Percentiles rank a stretch among this genome's conserved stretches.
These are phyloP conservation scores for Fusarium sp. DNA, from an alignment of 2,329 filamentous ascomycete genomes.

Conservation along the genomic window DNA sequence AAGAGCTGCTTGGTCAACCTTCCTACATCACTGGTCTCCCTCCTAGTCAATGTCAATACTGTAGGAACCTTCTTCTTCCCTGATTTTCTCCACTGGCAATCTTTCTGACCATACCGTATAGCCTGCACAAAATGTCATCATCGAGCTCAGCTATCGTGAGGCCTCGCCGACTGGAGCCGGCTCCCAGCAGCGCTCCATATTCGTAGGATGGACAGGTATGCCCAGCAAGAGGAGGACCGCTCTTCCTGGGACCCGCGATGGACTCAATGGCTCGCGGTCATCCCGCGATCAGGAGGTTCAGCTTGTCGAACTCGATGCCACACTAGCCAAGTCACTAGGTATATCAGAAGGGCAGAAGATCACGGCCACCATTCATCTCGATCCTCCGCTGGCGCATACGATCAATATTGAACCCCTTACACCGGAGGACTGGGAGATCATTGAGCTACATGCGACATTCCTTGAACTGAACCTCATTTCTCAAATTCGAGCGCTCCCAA, in stretches of 20 bases:
- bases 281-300: conserved; percentile 77
- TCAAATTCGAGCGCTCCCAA: conserved; percentile 92
- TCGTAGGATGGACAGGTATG: conserved; percentile 97
- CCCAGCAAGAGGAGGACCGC: conserved; percentile 85
- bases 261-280: conserved; percentile 68
- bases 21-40: conserved; percentile 80
- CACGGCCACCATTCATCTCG: conserved; percentile 76
- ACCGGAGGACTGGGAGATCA: conserved; percentile 97
- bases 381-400: conserved; percentile 90
- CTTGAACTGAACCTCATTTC: conserved; percentile 91
- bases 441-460: conserved; percentile 95
- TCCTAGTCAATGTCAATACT: conserved; percentile 89
- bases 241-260: conserved; percentile 77
- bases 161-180: conserved; percentile 57
- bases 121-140: conserved; percentile 94
- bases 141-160: conserved; percentile 81
- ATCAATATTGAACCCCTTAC: conserved; percentile 97
- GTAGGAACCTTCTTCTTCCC: conserved; percentile 57
- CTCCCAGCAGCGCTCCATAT: conserved; percentile 73
- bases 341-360: conserved; percentile 84
- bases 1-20: conserved; percentile 97
- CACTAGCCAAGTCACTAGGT: conserved; percentile 79
- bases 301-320: conserved; percentile 86
- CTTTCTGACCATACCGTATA: conserved; percentile 47
- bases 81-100: not conserved